Percentiles rank a stretch among this genome's conserved stretches.
Evolutionary conservation across 1,284 basidiomycete species (phyloP).

Genomic region (Porodaedalea pini): DNA sequence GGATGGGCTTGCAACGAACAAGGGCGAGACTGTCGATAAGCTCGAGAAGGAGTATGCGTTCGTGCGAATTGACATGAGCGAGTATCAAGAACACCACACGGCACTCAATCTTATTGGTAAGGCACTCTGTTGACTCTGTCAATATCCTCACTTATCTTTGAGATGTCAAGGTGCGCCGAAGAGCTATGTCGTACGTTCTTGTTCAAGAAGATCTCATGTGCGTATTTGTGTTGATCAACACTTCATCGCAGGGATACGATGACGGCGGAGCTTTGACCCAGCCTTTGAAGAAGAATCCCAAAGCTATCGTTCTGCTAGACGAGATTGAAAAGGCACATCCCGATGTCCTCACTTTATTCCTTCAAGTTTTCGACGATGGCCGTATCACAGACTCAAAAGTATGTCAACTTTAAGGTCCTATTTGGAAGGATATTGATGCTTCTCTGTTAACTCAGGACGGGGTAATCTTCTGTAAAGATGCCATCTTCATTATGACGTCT

Average conservation of each 20-base stretch:
- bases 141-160: not conserved
- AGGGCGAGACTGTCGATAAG: constrained; percentile 1
- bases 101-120: constrained; percentile 13
- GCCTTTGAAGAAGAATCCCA: constrained; percentile 10
- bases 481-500: constrained; percentile 19
- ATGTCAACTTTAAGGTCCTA: not conserved
- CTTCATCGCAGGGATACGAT: constrained; percentile 14
- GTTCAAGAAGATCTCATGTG: not conserved
- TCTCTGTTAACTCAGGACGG: constrained; percentile 1
- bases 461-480: constrained; percentile 16
- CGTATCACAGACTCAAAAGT: constrained; percentile 18
- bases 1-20: not conserved
- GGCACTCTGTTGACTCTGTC: not conserved
- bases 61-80: constrained; percentile 18
- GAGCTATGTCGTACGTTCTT: constrained; percentile 15
- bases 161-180: constrained; percentile 7
- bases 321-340: constrained; percentile 18
- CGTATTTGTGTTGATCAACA: not conserved
- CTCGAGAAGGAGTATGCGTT: constrained; percentile 11
- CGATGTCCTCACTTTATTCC: constrained; percentile 15
- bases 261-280: constrained; percentile 11
- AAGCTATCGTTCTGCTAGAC: constrained; percentile 15
- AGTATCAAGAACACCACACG: constrained; percentile 12
- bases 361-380: constrained; percentile 18
- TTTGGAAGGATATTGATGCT: not conserved